Evolutionary conservation across 169 alveolate species (phyloP).

Genomic region (Plasmodium gaboni): DNA sequence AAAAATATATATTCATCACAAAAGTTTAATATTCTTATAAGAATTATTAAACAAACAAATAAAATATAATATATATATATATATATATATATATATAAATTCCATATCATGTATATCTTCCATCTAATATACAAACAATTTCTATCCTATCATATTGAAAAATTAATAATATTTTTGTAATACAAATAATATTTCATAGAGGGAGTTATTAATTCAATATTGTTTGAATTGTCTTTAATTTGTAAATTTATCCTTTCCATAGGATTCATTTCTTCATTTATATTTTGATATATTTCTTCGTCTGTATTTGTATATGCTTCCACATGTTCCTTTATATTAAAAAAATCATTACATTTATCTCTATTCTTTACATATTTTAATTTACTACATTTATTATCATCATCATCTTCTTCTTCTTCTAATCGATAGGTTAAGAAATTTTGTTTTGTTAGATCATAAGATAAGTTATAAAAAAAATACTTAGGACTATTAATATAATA

Average conservation of each 20-base stretch:
- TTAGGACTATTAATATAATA: conserved; percentile 61
- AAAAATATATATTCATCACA: too few species aligned
- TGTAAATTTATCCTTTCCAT: conserved; percentile 10
- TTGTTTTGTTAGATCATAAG: conserved; percentile 35
- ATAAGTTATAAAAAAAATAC: conserved; percentile 63
- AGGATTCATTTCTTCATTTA: not conserved
- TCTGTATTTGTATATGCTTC: not conserved
- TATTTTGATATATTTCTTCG: too few species aligned
- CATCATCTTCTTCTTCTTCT: not conserved
- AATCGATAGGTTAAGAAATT: conserved; percentile 12
- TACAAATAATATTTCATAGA: conserved; percentile 25
- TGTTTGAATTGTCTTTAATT: conserved; percentile 36
- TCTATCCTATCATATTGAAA: conserved; percentile 20
- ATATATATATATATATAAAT: too few species aligned
- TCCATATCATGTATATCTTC: too few species aligned
- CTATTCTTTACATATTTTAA: conserved; percentile 4
- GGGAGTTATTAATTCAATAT: conserved; percentile 24
- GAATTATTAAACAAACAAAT: too few species aligned
- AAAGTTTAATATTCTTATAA: too few species aligned
- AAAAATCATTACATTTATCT: conserved; percentile 1
- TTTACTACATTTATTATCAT: too few species aligned
- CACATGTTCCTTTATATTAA: conserved; percentile 24
- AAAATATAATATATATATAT: too few species aligned
- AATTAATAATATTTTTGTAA: conserved; percentile 70
- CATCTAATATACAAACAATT: too few species aligned